Evolutionary conservation across 164 flowering plant genomes (phyloP).

Genomic region (Annona squamosa): DNA sequence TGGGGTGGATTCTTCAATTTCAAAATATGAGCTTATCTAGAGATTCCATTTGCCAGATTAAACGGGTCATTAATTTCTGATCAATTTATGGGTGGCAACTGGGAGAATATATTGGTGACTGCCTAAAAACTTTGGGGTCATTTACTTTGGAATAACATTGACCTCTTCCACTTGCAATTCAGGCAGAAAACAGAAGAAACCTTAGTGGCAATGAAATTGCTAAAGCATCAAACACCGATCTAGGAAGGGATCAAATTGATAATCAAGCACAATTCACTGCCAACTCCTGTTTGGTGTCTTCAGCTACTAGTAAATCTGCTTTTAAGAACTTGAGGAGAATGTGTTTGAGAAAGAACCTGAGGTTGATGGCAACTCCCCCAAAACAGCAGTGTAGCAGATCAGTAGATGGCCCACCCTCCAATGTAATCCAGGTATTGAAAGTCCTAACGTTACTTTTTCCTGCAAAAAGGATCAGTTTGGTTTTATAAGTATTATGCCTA

Average conservation of each 20-base stretch:
- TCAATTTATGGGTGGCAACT: too few species aligned
- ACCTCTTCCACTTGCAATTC: background rate
- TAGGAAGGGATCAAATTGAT: constrained; percentile 9
- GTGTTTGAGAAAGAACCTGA: constrained; percentile 15
- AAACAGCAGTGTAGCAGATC: constrained; percentile 23
- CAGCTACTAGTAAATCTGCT: constrained; percentile 8
- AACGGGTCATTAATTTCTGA: too few species aligned
- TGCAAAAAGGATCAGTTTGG: background rate
- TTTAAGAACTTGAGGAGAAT: constrained; percentile 19
- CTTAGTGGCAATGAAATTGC: constrained; percentile 6
- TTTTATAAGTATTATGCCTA: background rate
- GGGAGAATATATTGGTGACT: too few species aligned
- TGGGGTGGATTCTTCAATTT: too few species aligned
- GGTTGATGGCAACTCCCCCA: constrained; percentile 16
- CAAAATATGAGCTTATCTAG: too few species aligned
- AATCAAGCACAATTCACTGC: constrained; percentile 17
- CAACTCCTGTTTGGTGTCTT: constrained; percentile 5
- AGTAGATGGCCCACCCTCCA: constrained; percentile 4
- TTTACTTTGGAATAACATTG: background rate
- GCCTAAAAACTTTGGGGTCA: too few species aligned
- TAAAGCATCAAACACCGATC: constrained; percentile 16
- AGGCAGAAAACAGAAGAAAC: constrained; percentile 25
- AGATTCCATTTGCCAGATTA: too few species aligned
- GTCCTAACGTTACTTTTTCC: background rate
- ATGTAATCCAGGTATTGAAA: constrained; percentile 15